Base-by-base conservation (phyloP, 352 stramenopile species). In the Phytophthora meadii region DNA sequence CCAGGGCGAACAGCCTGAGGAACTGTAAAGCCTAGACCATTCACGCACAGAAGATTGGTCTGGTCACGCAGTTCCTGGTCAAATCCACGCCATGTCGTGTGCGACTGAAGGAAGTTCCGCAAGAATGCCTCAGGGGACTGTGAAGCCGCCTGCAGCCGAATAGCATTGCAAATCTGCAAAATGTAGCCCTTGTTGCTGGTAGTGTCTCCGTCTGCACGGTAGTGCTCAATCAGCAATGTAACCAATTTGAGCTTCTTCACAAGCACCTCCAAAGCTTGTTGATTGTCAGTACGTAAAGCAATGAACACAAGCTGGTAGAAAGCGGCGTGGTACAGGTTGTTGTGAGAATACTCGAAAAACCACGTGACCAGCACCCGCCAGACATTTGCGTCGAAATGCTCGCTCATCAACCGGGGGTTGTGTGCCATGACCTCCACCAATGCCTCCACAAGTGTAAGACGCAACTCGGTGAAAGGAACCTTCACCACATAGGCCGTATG, bases 311-410 rank as follows among this genome's bases (percentile, higher is more conserved):
- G 77, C 63, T 95, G 89, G 69, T 96, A 97, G 49, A 97, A 97
- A 22, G 88, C 76, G 27, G 82, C 83, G 58, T 97, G 89, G 56
- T 97, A 97, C 58, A 97, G 37, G 60, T 97, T 97, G 69, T 94
- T 97, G 82, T 97, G 87, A 30, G 87, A 82, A 70, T 97, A 97
- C 75, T 96, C 86, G 47, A 97, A 94, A 66, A 97, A 96, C 91
- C 91, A 97, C 34, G 73, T 75, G 27, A 93, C 76, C 48, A 97
- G 67, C 28, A 95, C 84, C 37, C 87, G 85, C 91, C 91, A 97
- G 7, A 97, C 83, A 44, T 94, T 77, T n/a, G 68, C 75, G 55
- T 93, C 77, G 56, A 97, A 92, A 54, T 86, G 72, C 28, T 89
- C 76, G 39, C 77, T 82, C 50, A 95, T 77, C 39, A 81, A 73